A percentile compares a stretch with the other conserved stretches of the same genome.
Conservation (phyloP, 1,284 basidiomycete genomes). For the Agaricales sp. region DNA sequence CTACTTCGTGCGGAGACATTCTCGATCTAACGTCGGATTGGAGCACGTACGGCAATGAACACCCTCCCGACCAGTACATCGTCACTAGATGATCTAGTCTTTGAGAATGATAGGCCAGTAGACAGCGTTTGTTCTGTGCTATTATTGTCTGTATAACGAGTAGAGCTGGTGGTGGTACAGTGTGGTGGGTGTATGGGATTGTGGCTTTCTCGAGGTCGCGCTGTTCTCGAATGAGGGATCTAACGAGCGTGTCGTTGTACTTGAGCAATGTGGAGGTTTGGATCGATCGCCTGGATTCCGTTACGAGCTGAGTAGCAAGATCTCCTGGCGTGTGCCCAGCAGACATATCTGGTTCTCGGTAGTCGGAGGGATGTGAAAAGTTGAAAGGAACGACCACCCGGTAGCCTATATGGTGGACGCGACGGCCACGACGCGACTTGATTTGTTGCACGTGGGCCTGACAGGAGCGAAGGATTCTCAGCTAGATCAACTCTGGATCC, state of each 20-base stretch:
- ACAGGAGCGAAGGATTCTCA: too few species aligned
- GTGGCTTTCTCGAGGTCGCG: conserved; percentile 73
- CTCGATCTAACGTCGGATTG: conserved; percentile 67
- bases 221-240: conserved; percentile 83
- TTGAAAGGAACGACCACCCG: neutral
- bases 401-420: too few species aligned
- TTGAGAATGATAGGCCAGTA: conserved; percentile 86
- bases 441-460: too few species aligned
- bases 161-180: conserved; percentile 53
- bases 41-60: conserved; percentile 81
- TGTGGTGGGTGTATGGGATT: conserved; percentile 25
- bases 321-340: conserved; percentile 39
- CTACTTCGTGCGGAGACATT: conserved; percentile 84
- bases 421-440: too few species aligned
- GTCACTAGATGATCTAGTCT: conserved; percentile 75
- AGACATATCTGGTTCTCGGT: neutral
- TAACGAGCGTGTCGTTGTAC: conserved; percentile 86
- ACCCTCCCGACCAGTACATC: conserved; percentile 89
- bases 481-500: too few species aligned
- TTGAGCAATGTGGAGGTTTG: conserved; percentile 80
- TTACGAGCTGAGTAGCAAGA: conserved; percentile 79
- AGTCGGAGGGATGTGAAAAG: neutral
- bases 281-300: conserved; percentile 77
- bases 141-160: conserved; percentile 85
- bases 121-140: conserved; percentile 84